Evolutionary conservation across 225 moss, liverwort and hornwort genomes (phyloP).

Genomic region (Lunularia cruciata): DNA sequence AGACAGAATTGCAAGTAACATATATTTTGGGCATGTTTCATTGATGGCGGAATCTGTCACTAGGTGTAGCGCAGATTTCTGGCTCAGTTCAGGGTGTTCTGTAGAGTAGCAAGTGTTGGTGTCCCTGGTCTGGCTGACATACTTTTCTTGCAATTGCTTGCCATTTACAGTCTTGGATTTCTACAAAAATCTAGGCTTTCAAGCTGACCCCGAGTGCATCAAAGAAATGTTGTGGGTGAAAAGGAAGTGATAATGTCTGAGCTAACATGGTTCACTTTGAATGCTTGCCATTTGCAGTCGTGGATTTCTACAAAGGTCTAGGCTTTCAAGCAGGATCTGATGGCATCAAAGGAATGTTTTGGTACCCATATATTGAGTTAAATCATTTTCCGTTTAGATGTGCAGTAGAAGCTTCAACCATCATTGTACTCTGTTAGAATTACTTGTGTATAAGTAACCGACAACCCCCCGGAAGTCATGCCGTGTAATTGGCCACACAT

Average conservation of each 20-base stretch:
- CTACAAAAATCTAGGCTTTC: slow-evolving; percentile 90
- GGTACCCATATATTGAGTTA: slow-evolving; percentile 81
- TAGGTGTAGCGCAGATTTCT: no score
- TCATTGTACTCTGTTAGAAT: no score
- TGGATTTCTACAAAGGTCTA: slow-evolving; percentile 92
- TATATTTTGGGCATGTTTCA: no score
- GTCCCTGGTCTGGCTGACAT: slow-evolving; percentile 1
- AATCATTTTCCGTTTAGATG: slow-evolving; percentile 17
- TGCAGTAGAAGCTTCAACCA: no score
- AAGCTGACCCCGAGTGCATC: slow-evolving; percentile 97
- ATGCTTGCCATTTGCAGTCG: slow-evolving; percentile 57
- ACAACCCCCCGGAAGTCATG: no score
- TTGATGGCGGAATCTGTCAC: no score
- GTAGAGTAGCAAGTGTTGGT: neutral
- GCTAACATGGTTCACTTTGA: slow-evolving; percentile 16
- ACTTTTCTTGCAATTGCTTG: slow-evolving; percentile 12
- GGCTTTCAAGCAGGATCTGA: slow-evolving; percentile 98
- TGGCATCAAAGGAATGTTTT: slow-evolving; percentile 99
- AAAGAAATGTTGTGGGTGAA: slow-evolving; percentile 95
- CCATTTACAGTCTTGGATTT: slow-evolving; percentile 88
- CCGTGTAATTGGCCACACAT: no score
- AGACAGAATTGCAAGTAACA: no score
- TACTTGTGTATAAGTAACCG: no score
- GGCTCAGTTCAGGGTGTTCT: no score
- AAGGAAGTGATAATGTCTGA: slow-evolving; percentile 4